Conservation (phyloP, 2,329 filamentous ascomycete genomes). For the Fusarium caatingaense region DNA sequence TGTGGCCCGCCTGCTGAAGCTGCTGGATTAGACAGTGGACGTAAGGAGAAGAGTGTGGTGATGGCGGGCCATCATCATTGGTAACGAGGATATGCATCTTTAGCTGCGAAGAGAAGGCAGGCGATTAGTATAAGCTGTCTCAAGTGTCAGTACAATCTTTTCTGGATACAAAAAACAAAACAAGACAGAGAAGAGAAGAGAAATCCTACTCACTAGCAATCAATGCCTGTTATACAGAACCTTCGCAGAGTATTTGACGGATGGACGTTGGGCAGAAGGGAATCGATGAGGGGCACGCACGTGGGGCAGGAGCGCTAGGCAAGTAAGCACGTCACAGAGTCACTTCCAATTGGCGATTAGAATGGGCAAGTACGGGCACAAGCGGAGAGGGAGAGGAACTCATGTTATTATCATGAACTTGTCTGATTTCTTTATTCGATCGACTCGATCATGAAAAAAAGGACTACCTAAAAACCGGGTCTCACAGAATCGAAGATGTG, state of each 20-base stretch:
- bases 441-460: conserved; percentile 37
- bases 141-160: neutral
- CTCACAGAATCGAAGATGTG: conserved; percentile 34
- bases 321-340: conserved; percentile 42
- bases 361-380: conserved; percentile 6
- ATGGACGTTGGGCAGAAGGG: conserved; percentile 18
- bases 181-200: neutral
- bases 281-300: conserved; percentile 38
- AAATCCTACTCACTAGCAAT: conserved; percentile 2
- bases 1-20: conserved; percentile 80
- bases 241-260: conserved; percentile 22
- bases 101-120: neutral
- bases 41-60: conserved; percentile 81
- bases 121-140: neutral
- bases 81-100: conserved; percentile 73
- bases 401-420: conserved; percentile 39
- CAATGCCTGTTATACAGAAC: conserved; percentile 13
- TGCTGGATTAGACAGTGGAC: conserved; percentile 78
- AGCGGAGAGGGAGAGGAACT: conserved; percentile 15
- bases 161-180: neutral
- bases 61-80: conserved; percentile 87
- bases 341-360: conserved; percentile 28
- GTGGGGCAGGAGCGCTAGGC: conserved; percentile 43
- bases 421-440: conserved; percentile 26
- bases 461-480: conserved; percentile 39